Conservation (phyloP, 345 rosid species). For the Lepidium didymum region DNA sequence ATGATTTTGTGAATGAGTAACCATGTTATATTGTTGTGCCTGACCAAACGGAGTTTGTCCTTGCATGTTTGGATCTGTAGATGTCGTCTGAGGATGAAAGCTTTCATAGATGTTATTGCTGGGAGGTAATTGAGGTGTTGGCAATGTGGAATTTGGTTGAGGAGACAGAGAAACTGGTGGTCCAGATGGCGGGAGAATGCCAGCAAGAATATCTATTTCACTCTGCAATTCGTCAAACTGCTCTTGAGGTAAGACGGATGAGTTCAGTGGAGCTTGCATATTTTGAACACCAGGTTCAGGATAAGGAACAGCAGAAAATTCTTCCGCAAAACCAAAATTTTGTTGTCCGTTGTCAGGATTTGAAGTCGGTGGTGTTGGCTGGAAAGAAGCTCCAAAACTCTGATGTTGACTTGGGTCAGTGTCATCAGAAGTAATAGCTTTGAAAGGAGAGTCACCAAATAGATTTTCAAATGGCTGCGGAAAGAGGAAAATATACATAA, state of each 20-base stretch:
- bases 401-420: constrained; percentile 28
- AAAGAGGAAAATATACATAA: not conserved
- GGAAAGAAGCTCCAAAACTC: constrained; percentile 34
- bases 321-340: constrained; percentile 40
- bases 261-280: constrained; percentile 29
- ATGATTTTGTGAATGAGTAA: constrained; percentile 36
- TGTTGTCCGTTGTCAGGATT: constrained; percentile 20
- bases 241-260: constrained; percentile 42
- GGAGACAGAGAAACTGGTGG: constrained; percentile 34
- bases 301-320: constrained; percentile 42
- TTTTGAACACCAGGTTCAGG: constrained; percentile 23
- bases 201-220: constrained; percentile 77
- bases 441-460: constrained; percentile 89
- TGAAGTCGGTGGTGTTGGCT: constrained; percentile 27
- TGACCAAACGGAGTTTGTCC: constrained; percentile 36
- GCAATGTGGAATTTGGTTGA: constrained; percentile 34
- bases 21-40: constrained; percentile 28
- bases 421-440: constrained; percentile 48
- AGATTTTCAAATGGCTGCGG: constrained; percentile 83
- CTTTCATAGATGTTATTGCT: constrained; percentile 4
- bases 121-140: constrained; percentile 26
- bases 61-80: constrained; percentile 19
- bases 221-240: constrained; percentile 34
- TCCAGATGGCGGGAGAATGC: constrained; percentile 74
- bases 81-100: constrained; percentile 2